Base-by-base conservation (phyloP, 1,284 basidiomycete genomes). In the Mrakiaceae sp. region DNA sequence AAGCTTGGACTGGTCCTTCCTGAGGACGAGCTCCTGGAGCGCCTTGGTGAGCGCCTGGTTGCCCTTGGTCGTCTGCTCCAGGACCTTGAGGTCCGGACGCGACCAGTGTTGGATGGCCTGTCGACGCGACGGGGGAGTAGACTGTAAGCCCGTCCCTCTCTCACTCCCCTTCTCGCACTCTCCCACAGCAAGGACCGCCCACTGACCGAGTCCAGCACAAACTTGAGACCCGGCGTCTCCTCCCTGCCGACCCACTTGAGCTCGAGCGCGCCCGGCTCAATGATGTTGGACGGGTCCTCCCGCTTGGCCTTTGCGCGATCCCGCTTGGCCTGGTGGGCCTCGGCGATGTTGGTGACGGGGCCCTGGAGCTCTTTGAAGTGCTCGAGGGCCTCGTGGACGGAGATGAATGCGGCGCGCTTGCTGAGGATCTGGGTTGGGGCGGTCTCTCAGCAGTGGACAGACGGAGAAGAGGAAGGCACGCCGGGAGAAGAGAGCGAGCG, bases 21-120 rank as follows among this genome's bases (percentile, higher is more conserved):
- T 27, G 27, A 27, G 27, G 27, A 27, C 27, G 42, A 66, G 44
- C 49, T 39, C 59, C 50, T 66, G 64, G 3, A 66, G 60, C 3
- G 52, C 11, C 8, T 50, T 48, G 9, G 64, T 62, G 39, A 66
- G 56, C n/a, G n/a, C n/a, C 5, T 56, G 60, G 56, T 66, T 66
- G 14, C 39, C 64, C 27, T 50, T 47, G 1, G 55, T 53, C 43
- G 49, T 57, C 59, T 66, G 64, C 12, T 53, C 49, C 43, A 49
- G n/a, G 12, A 57, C 52, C 7, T 60, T 39, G 14, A 62, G 60
- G 43, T 66, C 64, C 5, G 48, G 48, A 39, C 44, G 48, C 0
- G 47, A 44, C 14, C 62, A 61, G 56, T 66, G 64, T 11, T 40
- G 42, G 55, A 66, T 62, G 46, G 59, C 54, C 64, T 66, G 49